A percentile compares a stretch with the other conserved stretches of the same genome.
Conservation (phyloP, 345 rosid species). For the Salix udensis region DNA sequence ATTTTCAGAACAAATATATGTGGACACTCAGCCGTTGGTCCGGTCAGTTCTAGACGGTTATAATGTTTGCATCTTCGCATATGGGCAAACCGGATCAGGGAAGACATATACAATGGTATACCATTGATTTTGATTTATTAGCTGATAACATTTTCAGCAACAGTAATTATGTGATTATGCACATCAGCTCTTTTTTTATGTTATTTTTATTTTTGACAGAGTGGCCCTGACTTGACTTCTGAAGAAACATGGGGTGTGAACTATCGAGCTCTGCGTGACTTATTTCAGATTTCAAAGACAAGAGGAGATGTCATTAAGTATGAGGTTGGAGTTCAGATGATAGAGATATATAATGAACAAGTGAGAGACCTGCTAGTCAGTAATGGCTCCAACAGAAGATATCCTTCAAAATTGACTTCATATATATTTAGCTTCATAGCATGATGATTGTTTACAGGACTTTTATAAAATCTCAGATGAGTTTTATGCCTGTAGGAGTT, state of each 20-base stretch:
- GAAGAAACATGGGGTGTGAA: constrained; percentile 94
- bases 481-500: constrained; percentile 2
- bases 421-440: background rate
- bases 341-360: constrained; percentile 97
- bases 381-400: constrained; percentile 90
- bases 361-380: constrained; percentile 82
- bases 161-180: background rate
- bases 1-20: constrained; percentile 72
- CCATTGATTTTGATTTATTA: background rate
- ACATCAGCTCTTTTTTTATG: background rate
- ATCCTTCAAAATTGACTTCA: constrained; percentile 44
- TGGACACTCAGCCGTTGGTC: constrained; percentile 71
- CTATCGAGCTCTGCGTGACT: constrained; percentile 82
- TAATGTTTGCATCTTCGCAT: constrained; percentile 94
- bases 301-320: constrained; percentile 60
- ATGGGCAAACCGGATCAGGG: constrained; percentile 99
- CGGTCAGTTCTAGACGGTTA: constrained; percentile 91
- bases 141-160: background rate
- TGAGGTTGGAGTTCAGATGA: constrained; percentile 97
- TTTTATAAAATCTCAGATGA: background rate
- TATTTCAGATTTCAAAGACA: constrained; percentile 71
- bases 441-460: background rate
- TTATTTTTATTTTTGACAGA: constrained; percentile 36
- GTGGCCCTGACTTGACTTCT: constrained; percentile 79
- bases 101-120: constrained; percentile 94